Evolutionary conservation across 306 rosid genomes (phyloP).

Genomic region (Quercus bicolor): DNA sequence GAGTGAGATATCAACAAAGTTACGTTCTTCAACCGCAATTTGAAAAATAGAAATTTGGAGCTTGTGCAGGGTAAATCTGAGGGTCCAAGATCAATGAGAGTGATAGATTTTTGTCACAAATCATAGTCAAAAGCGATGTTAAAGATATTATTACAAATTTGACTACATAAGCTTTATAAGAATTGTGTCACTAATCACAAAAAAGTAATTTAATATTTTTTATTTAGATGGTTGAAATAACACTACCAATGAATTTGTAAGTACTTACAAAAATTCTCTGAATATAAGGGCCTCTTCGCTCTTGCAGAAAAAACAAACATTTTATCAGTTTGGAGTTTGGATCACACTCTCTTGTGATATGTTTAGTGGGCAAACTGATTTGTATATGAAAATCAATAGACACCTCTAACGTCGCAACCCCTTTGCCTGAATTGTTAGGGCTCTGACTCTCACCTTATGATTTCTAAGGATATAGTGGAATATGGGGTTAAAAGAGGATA

Average conservation of each 20-base stretch:
- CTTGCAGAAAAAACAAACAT: background rate
- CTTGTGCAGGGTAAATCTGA: background rate
- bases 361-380: background rate
- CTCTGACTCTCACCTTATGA: background rate
- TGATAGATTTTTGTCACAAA: background rate
- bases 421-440: slow-evolving; percentile 31
- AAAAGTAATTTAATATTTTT: no score
- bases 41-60: no score
- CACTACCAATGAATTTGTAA: no score
- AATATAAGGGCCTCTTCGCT: background rate
- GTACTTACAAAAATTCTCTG: background rate
- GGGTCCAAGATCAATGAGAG: background rate
- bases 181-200: no score
- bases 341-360: background rate
- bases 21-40: background rate
- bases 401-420: slow-evolving; percentile 31
- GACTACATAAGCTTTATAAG: no score
- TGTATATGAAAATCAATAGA: background rate
- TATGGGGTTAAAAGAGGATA: background rate
- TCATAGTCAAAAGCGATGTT: no score
- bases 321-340: background rate
- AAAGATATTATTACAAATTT: no score
- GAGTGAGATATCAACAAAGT: background rate
- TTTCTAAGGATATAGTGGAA: background rate
- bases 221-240: no score